Base-by-base conservation (phyloP, 1,284 basidiomycete genomes). In the Meripilus lineatus region DNA sequence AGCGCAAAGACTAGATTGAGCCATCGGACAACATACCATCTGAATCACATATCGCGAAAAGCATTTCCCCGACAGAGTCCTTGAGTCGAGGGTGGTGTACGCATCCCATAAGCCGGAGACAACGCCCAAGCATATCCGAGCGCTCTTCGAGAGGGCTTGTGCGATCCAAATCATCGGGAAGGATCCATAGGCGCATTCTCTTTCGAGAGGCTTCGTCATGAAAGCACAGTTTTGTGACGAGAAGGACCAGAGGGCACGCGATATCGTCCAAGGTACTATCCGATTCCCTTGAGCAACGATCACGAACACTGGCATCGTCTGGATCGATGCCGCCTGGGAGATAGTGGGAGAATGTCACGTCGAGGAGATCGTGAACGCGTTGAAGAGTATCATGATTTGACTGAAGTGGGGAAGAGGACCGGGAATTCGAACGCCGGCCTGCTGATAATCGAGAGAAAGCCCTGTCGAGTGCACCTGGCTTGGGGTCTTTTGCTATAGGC, bases 111-210 rank as follows among this genome's bases (percentile, higher is more conserved):
- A 95, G 67, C n/a, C 93, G 75, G 20, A 96, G 62, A 55, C 87
- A 80, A 38, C 86, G 71, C 1, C 93, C 93, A 1, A 95, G 67
- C 13, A 87, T 61, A 57, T 89, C 83, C 11, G 77, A 51, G 1
- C 90, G 78, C 24, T 69, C 64, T 57, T 94, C 90, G 17, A 95
- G 68, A 1, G 88, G 74, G 3, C 66, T 69, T 11, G 83, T 78
- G 23, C 93, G 79, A 61, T 96, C 93, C 60, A 95, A 57, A 52
- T 85, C 78, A 0, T 76, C 63, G 0, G 93, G 91, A 5, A 93
- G 63, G 7, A 95, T 65, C 68, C 76, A 75, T 32, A 79, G 72
- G 41, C 79, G 74, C 48, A 91, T 63, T 24, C 77, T 70, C 25
- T 61, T 50, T 42, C 81, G 71, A 18, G 77, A 76, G 1, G 64